phyloP scores from a whole-genome alignment of 2,329 filamentous ascomycete genomes.

The Scedosporium dehoogii region DNA sequence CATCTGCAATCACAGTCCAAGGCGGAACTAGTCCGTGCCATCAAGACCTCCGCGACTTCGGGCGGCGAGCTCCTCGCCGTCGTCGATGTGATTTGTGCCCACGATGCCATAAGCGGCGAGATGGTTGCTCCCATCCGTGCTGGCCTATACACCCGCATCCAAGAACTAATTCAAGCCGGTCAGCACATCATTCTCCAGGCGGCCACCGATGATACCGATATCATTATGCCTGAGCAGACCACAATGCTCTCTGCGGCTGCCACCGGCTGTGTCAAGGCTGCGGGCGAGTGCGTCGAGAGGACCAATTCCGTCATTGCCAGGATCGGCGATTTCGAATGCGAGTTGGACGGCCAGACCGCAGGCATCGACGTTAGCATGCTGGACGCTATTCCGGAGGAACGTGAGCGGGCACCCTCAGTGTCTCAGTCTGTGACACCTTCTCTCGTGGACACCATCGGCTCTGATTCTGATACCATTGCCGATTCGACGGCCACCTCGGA shows the following conservation, averaged over 20 bases:
- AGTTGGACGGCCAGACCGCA: constrained; percentile 48
- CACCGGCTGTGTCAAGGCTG: constrained; percentile 79
- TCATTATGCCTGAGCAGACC: constrained; percentile 74
- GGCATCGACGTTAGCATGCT: constrained; percentile 46
- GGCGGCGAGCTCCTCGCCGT: constrained; percentile 71
- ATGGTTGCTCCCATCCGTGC: constrained; percentile 59
- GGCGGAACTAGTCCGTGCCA: constrained; percentile 70
- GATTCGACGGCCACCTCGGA: constrained; percentile 28
- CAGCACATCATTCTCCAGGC: constrained; percentile 65
- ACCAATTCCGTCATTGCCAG: constrained; percentile 77
- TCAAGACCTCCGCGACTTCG: constrained; percentile 73
- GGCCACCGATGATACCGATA: constrained; percentile 61
- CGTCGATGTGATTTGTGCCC: constrained; percentile 71
- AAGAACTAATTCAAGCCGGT: constrained; percentile 70
- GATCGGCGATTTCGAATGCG: constrained; percentile 85
- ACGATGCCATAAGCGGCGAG: constrained; percentile 59
- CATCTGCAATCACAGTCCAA: constrained; percentile 89
- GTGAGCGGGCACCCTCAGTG: not conserved
- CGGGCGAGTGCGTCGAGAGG: constrained; percentile 84
- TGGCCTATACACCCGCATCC: constrained; percentile 70
- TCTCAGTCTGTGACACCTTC: constrained; percentile 20
- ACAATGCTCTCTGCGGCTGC: constrained; percentile 66
- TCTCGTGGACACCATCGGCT: constrained; percentile 19
- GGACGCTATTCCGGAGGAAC: constrained; percentile 26
- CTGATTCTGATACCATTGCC: constrained; percentile 27